A percentile compares a stretch with the other conserved stretches of the same genome.
Conservation (phyloP, 1,284 basidiomycete genomes). For the Trametes versicolor region DNA sequence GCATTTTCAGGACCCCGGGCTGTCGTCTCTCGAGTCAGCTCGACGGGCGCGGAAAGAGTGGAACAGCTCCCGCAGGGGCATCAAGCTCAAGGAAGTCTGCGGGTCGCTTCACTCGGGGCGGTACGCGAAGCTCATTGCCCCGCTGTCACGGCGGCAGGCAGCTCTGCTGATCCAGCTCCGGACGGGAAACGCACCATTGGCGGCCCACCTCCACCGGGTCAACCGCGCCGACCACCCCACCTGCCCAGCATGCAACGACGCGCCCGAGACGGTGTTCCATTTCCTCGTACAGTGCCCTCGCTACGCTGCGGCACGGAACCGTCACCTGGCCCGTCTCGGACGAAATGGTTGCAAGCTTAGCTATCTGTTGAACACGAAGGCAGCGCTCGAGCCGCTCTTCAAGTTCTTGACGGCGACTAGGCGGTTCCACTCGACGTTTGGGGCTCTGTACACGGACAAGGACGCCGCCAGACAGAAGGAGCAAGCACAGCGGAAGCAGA, state of each 20-base stretch:
- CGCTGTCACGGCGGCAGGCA: not conserved
- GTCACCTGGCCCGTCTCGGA: not conserved
- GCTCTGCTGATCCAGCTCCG: not conserved
- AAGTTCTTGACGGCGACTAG: no score
- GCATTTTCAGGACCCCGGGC: no score
- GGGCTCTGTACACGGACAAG: not conserved
- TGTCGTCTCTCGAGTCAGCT: not conserved
- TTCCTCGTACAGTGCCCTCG: not conserved
- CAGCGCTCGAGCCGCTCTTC: conserved; percentile 1
- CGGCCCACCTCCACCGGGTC: not conserved
- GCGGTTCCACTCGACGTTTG: not conserved
- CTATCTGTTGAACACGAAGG: not conserved
- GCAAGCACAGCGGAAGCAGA: no score
- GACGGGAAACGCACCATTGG: not conserved
- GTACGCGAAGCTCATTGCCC: not conserved
- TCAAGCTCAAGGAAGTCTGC: not conserved
- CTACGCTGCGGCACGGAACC: not conserved
- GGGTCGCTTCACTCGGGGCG: not conserved
- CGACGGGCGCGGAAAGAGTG: not conserved
- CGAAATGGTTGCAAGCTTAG: not conserved
- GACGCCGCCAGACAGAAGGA: no score
- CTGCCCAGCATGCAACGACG: not conserved
- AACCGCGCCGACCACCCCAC: not conserved
- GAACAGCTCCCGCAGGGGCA: not conserved
- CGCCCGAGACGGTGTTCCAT: not conserved